Conservation (phyloP, 768 basidiomycete species). For the Calocera cornea region DNA sequence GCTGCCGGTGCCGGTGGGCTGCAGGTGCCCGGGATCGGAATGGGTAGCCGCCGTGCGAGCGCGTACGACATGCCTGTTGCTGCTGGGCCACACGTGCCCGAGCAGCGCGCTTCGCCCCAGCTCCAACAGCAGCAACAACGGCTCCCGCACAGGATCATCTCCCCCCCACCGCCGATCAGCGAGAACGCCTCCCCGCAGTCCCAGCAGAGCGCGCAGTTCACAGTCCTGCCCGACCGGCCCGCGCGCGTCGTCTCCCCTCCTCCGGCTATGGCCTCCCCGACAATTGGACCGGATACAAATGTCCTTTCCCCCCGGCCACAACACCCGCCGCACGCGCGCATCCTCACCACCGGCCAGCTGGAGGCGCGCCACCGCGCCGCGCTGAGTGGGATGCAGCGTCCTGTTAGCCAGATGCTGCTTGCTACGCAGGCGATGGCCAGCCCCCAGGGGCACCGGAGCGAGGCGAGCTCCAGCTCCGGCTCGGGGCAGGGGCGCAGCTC, state of each 20-base stretch:
- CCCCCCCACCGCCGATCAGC: not conserved
- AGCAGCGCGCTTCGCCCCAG: not conserved
- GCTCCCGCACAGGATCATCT: conserved; percentile 4
- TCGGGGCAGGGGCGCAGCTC: not conserved
- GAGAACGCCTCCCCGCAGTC: not conserved
- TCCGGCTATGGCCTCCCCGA: not conserved
- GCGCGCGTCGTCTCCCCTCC: not conserved
- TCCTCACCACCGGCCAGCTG: not conserved
- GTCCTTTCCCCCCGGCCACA: not conserved
- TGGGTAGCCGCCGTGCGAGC: not conserved
- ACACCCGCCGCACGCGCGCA: not conserved
- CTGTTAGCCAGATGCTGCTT: conserved; percentile 4
- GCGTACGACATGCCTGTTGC: not conserved
- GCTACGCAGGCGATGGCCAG: not conserved
- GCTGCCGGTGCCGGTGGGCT: not conserved
- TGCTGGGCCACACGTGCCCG: not conserved
- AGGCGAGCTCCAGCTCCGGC: not conserved
- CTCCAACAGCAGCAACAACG: not conserved
- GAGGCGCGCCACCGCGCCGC: not conserved
- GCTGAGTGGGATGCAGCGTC: not conserved
- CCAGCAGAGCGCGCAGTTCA: not conserved
- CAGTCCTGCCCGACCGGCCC: not conserved
- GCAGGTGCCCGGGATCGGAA: not conserved
- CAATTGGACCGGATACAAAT: not conserved
- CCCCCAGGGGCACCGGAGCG: not conserved